Evolutionary conservation across 805 yeast genomes (phyloP), one percentile per base, ranked within the genome.

Genomic region (Lipomyces lipofer): DNA sequence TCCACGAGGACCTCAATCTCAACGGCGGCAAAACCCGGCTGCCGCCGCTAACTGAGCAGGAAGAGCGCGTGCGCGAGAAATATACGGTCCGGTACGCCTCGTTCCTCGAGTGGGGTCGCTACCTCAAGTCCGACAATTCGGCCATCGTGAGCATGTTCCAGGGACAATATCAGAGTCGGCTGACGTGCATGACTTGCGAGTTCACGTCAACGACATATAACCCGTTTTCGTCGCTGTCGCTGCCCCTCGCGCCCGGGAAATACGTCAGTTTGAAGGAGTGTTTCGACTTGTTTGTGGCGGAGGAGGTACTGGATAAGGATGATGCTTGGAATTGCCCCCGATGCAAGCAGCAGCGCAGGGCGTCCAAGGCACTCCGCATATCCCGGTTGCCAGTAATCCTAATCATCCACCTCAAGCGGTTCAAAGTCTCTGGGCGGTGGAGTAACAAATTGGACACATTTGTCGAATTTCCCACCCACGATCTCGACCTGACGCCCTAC

Each of bases 101-200:
- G 0, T 80, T 94, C 0, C 81, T 89, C 47, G 97, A 91, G 67
- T 91, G 98, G 98, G 96, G 88, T 65, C 74, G 95, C 53, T 89
- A 89, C 67, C 72, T 88, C 51, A 83, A 82, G 54, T 78, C 87
- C 19, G 89, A 91, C 66, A 83, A 85, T 60, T 88, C 96, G 36
- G 77, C 84, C 1, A 78, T 91, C 22, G 94, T 87, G 1, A 91
- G 87, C 62, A 78, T 82, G 48, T 88, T 88, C 67, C 95, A 88
- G 67, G 98, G 97, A 1, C 97, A 91, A 69, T 86, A 85, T 64
- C 77, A 86, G 46, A 86, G 95, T n/a, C 84, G 81, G 50, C 73
- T 91, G 64, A 79, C 76, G 63, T 91, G 98, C 69, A 69, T 83
- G 44, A 78, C 76, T 29, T 91, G 98, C 70, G 76, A 77, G 1